phyloP scores from a whole-genome alignment of 495 filamentous ascomycete genomes.

The Lasiosphaeria ovina region DNA sequence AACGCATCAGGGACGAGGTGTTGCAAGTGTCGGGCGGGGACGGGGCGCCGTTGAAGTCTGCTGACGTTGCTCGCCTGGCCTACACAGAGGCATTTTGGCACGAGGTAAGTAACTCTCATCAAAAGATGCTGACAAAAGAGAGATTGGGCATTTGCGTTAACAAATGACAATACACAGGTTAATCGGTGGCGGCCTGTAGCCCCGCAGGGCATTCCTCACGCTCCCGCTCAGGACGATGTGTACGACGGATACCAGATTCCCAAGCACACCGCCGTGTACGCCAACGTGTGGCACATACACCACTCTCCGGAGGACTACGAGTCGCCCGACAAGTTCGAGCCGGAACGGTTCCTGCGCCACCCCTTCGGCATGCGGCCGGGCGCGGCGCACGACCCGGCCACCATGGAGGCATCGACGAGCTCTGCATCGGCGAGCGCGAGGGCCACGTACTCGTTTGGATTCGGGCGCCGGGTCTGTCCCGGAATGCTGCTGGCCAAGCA shows the following conservation, averaged over 20 bases:
- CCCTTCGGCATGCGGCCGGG: neutral
- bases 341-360: neutral
- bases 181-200: neutral
- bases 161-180: constrained; percentile 1
- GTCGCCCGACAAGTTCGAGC: neutral
- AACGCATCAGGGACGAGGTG: neutral
- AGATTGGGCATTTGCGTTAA: neutral
- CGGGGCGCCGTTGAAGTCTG: neutral
- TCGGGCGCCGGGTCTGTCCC: neutral
- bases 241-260: neutral
- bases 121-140: neutral
- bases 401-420: neutral
- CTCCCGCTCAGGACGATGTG: neutral
- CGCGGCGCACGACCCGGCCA: neutral
- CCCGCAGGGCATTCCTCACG: neutral
- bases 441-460: neutral
- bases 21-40: neutral
- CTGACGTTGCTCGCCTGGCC: neutral
- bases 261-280: neutral
- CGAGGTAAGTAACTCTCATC: neutral
- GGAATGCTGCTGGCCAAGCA: neutral
- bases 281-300: neutral
- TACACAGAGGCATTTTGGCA: constrained; percentile 1
- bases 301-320: neutral
- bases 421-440: neutral